A percentile compares a stretch with the other conserved stretches of the same genome.
Evolutionary conservation across 106 monocot species (phyloP).

Genomic region (Acorus gramineus): DNA sequence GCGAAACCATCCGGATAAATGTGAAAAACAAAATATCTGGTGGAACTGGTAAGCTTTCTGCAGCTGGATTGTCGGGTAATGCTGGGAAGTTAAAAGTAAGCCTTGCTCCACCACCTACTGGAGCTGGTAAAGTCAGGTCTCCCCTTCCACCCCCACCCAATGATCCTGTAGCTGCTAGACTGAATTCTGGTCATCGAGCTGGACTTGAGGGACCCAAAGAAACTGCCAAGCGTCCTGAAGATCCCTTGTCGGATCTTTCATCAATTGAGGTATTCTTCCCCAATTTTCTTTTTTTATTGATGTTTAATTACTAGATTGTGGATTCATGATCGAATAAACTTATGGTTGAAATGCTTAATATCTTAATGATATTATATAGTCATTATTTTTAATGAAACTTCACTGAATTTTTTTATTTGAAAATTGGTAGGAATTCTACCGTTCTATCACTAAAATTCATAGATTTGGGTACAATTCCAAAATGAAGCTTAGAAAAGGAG

Average conservation of each 20-base stretch:
- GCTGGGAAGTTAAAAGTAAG: conserved; percentile 26
- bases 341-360: too few species aligned
- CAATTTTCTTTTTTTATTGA: background rate
- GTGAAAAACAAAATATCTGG: conserved; percentile 74
- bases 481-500: too few species aligned
- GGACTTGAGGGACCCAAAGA: conserved; percentile 32
- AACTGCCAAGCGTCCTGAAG: conserved; percentile 21
- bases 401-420: too few species aligned
- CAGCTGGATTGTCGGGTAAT: conserved; percentile 55
- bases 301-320: background rate
- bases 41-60: conserved; percentile 71
- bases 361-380: too few species aligned
- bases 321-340: too few species aligned
- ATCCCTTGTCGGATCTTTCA: conserved; percentile 76
- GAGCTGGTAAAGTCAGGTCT: conserved; percentile 53
- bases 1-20: conserved; percentile 94
- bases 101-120: conserved; percentile 69
- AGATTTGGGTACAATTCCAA: too few species aligned
- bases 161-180: conserved; percentile 73
- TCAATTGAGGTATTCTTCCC: conserved; percentile 50
- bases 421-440: too few species aligned
- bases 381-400: too few species aligned
- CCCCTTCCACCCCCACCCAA: conserved; percentile 92
- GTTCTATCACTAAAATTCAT: too few species aligned
- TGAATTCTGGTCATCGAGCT: conserved; percentile 27